Base-by-base conservation (phyloP, 352 stramenopile species). In the Globisporangium megalacanthum region DNA sequence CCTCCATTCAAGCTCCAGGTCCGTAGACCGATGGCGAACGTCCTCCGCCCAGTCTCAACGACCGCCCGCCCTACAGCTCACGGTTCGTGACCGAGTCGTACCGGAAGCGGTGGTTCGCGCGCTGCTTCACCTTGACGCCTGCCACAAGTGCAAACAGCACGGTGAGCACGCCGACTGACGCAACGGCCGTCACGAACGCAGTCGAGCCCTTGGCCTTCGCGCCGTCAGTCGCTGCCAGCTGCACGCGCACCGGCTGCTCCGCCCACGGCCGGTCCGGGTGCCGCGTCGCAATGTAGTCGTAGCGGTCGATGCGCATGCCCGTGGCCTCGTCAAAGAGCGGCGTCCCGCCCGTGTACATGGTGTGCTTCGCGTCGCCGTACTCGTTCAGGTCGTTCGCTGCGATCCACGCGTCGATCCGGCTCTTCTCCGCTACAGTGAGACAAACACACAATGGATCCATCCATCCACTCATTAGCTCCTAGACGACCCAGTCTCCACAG, bases 261-360 rank as follows among this genome's bases (percentile, higher is more conserved):
- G 71, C 61, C 85, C 85, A 94, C 50, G 85, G 85, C 0, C 68
- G 70, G 7, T 85, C 66, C 1, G 73, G 72, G 59, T 91, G 79
- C 8, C 61, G 58, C 39, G 54, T 64, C 47, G 78, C 42, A 45
- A 94, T 91, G 75, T 93, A 94, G 51, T 66, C 66, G 60, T 79
- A 90, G 41, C 69, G 68, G 60, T 91, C 77, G 5, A 56, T 73
- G 20, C 39, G 64, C 35, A 58, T 54, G 48, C 83, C 85, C 20
- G 77, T 89, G n/a, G 35, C 66, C 66, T 92, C 81, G 52, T 91
- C 60, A 55, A 92, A 92, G 17, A 94, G 62, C 54, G 85, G 85
- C n/a, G 83, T 92, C 35, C 85, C 85, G 6, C 83, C 85, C 2
- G 69, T 72, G 68, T 94, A 94, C 45, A 72, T 70, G 17, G 52